These are phyloP conservation scores for Petrea volubilis DNA, from an alignment of 257 asterid genomes.

Conservation along the genomic window DNA sequence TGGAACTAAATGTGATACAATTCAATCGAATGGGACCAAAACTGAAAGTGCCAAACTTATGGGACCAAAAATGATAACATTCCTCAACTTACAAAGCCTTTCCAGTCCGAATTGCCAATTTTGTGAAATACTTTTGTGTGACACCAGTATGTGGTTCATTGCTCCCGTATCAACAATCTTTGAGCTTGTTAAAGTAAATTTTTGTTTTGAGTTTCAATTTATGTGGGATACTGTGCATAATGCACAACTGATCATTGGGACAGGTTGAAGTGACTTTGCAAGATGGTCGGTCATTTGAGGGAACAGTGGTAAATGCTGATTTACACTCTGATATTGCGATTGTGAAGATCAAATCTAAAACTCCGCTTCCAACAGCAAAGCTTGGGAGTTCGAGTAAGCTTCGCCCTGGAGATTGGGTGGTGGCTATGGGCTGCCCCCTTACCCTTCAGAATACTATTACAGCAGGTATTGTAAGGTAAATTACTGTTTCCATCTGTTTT, in stretches of 20 bases:
- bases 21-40: too few relatives aligned
- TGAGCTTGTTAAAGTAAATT: background rate
- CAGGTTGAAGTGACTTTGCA: constrained; percentile 92
- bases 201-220: background rate
- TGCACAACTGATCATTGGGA: constrained; percentile 7
- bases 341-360: constrained; percentile 70
- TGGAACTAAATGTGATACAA: too few relatives aligned
- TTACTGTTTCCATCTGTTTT: constrained; percentile 10
- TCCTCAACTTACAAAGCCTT: background rate
- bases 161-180: background rate
- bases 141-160: background rate
- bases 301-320: constrained; percentile 85
- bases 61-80: too few relatives aligned
- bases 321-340: constrained; percentile 74
- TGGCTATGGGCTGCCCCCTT: constrained; percentile 94
- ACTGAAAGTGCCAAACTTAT: too few relatives aligned
- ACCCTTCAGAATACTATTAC: constrained; percentile 88
- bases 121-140: background rate
- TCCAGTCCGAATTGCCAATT: background rate
- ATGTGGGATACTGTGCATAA: constrained; percentile 6
- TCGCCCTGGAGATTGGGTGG: constrained; percentile 98
- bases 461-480: constrained; percentile 90
- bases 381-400: constrained; percentile 74
- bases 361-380: constrained; percentile 80
- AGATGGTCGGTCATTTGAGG: constrained; percentile 93